These are phyloP conservation scores for Cutaneotrichosporon sp. DNA, from an alignment of 1,284 basidiomycete genomes.

Conservation along the genomic window DNA sequence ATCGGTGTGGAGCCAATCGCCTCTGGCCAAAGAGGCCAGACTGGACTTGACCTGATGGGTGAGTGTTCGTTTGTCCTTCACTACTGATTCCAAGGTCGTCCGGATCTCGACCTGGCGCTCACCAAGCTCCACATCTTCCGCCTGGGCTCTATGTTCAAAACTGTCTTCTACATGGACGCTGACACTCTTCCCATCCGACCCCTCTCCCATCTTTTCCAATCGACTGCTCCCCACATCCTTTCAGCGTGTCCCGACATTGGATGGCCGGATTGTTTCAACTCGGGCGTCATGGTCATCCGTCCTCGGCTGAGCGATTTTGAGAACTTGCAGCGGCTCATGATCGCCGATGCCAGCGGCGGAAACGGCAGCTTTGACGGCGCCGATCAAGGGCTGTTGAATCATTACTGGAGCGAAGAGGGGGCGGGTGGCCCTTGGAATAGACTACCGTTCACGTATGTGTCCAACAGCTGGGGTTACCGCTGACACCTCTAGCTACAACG, in stretches of 20 bases:
- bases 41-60: slow-evolving; percentile 79
- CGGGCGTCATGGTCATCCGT: slow-evolving; percentile 83
- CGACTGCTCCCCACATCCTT: slow-evolving; percentile 52
- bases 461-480: background rate
- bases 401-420: slow-evolving; percentile 65
- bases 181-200: slow-evolving; percentile 88
- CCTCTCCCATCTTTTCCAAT: slow-evolving; percentile 80
- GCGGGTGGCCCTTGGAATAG: slow-evolving; percentile 81
- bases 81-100: slow-evolving; percentile 66
- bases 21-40: slow-evolving; percentile 57
- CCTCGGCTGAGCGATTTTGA: slow-evolving; percentile 81
- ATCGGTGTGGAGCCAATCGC: slow-evolving; percentile 86
- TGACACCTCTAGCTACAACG: slow-evolving; percentile 67
- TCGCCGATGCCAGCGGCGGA: slow-evolving; percentile 20
- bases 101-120: slow-evolving; percentile 84
- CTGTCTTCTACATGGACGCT: slow-evolving; percentile 92
- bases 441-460: slow-evolving; percentile 73
- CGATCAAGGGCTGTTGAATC: slow-evolving; percentile 93
- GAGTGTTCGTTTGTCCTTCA: slow-evolving; percentile 46
- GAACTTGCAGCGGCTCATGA: slow-evolving; percentile 59
- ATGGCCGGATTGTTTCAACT: slow-evolving; percentile 99
- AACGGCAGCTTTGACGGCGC: slow-evolving; percentile 95
- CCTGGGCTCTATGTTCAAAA: slow-evolving; percentile 72
- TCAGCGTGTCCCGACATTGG: slow-evolving; percentile 93
- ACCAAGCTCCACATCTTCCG: slow-evolving; percentile 96